phyloP scores from a whole-genome alignment of 2,329 filamentous ascomycete genomes.

The Colletotrichum truncatum region DNA sequence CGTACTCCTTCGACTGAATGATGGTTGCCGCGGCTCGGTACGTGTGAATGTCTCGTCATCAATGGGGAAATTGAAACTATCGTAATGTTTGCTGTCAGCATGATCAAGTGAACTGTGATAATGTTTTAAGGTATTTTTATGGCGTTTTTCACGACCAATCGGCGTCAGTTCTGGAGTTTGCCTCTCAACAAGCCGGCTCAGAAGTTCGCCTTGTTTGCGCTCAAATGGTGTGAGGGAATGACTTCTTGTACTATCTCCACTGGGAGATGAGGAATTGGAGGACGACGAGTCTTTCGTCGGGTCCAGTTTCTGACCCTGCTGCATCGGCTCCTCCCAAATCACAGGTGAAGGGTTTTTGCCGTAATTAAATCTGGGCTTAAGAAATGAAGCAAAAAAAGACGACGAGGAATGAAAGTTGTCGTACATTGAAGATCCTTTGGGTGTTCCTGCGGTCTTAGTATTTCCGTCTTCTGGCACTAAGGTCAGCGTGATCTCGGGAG shows the following conservation, averaged over 20 bases:
- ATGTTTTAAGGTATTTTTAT: not conserved
- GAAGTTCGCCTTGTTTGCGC: slow-evolving; percentile 46
- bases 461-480: not conserved
- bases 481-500: not conserved
- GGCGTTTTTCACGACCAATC: slow-evolving; percentile 20
- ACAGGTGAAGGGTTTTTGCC: not conserved
- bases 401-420: slow-evolving; percentile 37
- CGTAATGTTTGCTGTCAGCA: slow-evolving; percentile 44
- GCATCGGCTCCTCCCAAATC: not conserved
- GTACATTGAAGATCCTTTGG: slow-evolving; percentile 57
- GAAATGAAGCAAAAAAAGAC: slow-evolving; percentile 3
- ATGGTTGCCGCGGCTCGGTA: slow-evolving; percentile 45
- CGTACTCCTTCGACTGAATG: slow-evolving; percentile 59
- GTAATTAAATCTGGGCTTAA: not conserved
- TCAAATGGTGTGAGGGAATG: slow-evolving; percentile 48
- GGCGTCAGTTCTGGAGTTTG: slow-evolving; percentile 34
- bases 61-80: slow-evolving; percentile 62
- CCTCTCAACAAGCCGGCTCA: slow-evolving; percentile 46
- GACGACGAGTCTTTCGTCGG: not conserved
- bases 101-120: slow-evolving; percentile 10
- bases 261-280: slow-evolving; percentile 25
- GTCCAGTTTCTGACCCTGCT: not conserved
- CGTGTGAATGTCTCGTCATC: slow-evolving; percentile 51
- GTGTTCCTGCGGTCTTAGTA: slow-evolving; percentile 32
- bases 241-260: slow-evolving; percentile 27